Evolutionary conservation across 192 early-diverging fungal species (phyloP), one percentile per base, ranked within the genome.

Genomic region (Umbelopsis sp.): DNA sequence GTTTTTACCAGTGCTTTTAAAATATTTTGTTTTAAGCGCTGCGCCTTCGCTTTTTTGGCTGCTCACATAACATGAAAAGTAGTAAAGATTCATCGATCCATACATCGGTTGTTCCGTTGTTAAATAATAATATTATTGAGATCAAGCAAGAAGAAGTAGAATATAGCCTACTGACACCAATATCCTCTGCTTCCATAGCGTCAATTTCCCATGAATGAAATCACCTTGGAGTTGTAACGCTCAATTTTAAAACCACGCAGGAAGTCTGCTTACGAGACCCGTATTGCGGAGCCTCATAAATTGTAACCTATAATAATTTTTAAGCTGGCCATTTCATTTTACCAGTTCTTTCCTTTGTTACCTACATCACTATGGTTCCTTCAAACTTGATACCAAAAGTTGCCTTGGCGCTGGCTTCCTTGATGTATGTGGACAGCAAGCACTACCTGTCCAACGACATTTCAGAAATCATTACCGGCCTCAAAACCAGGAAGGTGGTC

Each of bases 261-360:
- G 56, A 32, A 62, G 26, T 34, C 56, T 62, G 56, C 56, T 62
- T 62, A 62, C 56, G 56, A 62, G 26, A 62, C 26, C 31, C 20
- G 12, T 20, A 34, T 32, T 62, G 56, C 56, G 56, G 56, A 62
- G 56, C 47, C 20, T 49, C 47, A 49, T 49, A n/a, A n/a, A 49
- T n/a, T 49, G 20, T 17, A 20, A n/a, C 5, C 0, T 21, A 49
- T n/a, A 49, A 17, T n/a, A 62, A 62, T 34, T 62, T 32, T 62
- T 17, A 26, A 8, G 8, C 14, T 32, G 16, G 16, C 20, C 20
- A 49, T 17, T 49, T 21, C n/a, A 17, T 49, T 49, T 62, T 62
- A 12, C 31, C 20, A 20, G 52, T 34, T 62, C 56, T 62, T 34
- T 26, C 22, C 20, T 26, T 62, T 62, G 31, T 14, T 62, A 2